Evolutionary conservation across 306 rosid species (phyloP), one percentile per base, ranked within the genome.

Genomic region (Phaseolus lunatus): DNA sequence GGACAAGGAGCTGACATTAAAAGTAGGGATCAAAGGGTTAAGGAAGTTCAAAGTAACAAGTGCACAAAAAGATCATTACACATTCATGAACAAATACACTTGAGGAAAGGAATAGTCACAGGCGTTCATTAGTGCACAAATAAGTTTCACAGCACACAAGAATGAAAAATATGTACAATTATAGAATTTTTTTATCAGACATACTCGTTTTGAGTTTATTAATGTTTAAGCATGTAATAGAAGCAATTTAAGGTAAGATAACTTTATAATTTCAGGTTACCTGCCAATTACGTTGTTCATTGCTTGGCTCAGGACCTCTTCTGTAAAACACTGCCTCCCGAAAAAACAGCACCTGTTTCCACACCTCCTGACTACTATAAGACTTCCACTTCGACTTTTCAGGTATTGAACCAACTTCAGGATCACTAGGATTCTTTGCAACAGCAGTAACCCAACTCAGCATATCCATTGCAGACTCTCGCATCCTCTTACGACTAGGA

Each of bases 361-460:
- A 95, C 22, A 43, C 57, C 78, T 83, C 85, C 75, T 77, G 85
- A 52, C 75, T 76, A 26, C 79, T 77, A 43, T 24, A 62, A 67
- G 87, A 85, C 76, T 76, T 91, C 93, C 97, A 90, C 78, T 85
- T 88, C 5, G 88, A 47, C 80, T 72, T 83, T 54, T 89, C 89
- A 16, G 95, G 93, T 26, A 92, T 45, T 16, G 45, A 69, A 79
- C 92, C 90, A 73, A 86, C 77, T 9, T 24, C 83, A 31, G 91
- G 88, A 83, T 83, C 90, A 78, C 84, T 83, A 27, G 99, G 96
- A 78, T 90, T 78, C 71, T 58, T 82, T 2, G 97, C 99, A 43
- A 53, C 62, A 23, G 29, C 27, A 3, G 61, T 73, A 64, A 92
- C 56, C 99, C 99, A 95, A 23, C 57, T 70, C 62, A 90, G 37